Base-by-base conservation (phyloP, 208 protist species). In the Wallacemonas sp. region DNA sequence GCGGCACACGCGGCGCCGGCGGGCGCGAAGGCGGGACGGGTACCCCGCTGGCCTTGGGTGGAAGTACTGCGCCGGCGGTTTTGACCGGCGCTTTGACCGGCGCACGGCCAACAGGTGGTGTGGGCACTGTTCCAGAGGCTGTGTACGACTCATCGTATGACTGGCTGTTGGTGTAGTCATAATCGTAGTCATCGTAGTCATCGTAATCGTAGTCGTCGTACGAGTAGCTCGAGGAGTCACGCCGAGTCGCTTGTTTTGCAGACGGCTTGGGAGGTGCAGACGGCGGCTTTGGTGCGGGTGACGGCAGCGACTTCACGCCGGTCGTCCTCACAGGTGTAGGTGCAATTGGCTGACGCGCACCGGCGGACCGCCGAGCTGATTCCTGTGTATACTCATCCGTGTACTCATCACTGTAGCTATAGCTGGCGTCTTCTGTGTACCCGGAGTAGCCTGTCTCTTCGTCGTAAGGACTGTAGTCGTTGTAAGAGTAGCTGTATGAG, bases 131-230 rank as follows among this genome's bases (percentile, higher is more conserved):
- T 36, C 21, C 62, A 8, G 62, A 70, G 15, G 22, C 19, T 3
- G 62, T 58, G 21, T 62, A 44, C 53, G 70, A 61, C 3, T 66
- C 66, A n/a, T 45, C 63, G 61, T 82, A 77, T 27, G 74, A 75
- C 41, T 79, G 72, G 66, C 58, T 67, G 47, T 68, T 61, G 15
- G 31, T 58, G 54, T 79, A 58, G 38, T 76, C 71, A 2, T 46
- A 30, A 63, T 45, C 47, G 36, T 64, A n/a, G 55, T 44, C 41
- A 46, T 42, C 21, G 30, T 17, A 46, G 38, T 56, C 27, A 44
- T 31, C 14, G 30, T 49, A 22, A 24, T 53, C 58, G 47, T 46
- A 27, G 30, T 44, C 30, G 33, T 46, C 45, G 46, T 63, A 54
- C 15, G 47, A 72, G 30, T 58, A 58, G 31, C 41, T 64, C 17